These are phyloP conservation scores for Sclerotinia spermophila DNA, from an alignment of 2,329 filamentous ascomycete species.

Conservation along the genomic window DNA sequence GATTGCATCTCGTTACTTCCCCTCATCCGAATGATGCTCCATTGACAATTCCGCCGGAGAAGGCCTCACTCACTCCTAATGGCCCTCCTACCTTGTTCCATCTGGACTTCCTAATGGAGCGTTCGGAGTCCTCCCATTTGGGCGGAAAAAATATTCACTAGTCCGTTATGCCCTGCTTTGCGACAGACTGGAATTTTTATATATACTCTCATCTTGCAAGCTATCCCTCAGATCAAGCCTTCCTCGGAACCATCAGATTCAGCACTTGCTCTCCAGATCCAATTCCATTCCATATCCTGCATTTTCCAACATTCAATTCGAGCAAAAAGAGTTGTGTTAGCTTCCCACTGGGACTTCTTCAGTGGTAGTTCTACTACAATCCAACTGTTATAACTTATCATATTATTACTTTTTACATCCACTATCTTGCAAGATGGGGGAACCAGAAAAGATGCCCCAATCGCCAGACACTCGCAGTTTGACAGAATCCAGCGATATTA, in stretches of 20 bases:
- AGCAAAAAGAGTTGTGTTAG: not conserved
- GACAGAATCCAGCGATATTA: not conserved
- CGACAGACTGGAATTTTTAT: not conserved
- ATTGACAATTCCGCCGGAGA: not conserved
- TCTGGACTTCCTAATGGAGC: not conserved
- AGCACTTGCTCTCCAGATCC: not conserved
- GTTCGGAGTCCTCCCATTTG: not conserved
- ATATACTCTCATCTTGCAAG: not conserved
- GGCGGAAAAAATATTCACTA: not conserved
- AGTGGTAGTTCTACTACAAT: not conserved
- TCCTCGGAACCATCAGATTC: not conserved
- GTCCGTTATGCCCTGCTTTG: not conserved
- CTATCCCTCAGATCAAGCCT: not conserved
- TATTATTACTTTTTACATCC: not conserved
- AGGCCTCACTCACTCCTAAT: not conserved
- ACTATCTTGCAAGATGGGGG: not conserved
- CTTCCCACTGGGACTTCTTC: not conserved
- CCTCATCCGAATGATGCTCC: not conserved
- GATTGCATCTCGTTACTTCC: not conserved
- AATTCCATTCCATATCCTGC: not conserved
- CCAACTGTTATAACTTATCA: too few species aligned
- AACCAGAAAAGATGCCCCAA: not conserved
- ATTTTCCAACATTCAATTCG: not conserved
- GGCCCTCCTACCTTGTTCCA: not conserved
- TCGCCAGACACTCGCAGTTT: constrained; percentile 2